phyloP scores from a whole-genome alignment of 139 green algal genomes.

The Ostreobium quekettii region DNA sequence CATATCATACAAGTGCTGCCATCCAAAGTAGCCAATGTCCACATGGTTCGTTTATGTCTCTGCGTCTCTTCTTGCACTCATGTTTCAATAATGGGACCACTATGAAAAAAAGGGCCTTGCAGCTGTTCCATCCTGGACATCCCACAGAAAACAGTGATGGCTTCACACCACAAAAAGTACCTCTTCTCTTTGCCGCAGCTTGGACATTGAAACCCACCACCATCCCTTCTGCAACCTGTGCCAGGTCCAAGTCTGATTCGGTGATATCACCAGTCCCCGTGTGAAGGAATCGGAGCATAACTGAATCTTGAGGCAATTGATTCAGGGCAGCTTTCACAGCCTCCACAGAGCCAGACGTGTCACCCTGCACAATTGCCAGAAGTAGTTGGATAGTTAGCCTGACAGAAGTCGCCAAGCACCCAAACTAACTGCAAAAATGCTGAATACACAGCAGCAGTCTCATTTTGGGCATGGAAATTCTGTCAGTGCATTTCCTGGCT shows the following conservation, averaged over 20 bases:
- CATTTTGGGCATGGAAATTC: not conserved
- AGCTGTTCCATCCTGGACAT: no score
- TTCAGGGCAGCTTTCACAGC: slow-evolving; percentile 78
- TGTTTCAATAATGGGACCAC: no score
- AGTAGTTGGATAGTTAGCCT: not conserved
- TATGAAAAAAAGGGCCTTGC: no score
- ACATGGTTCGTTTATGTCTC: no score
- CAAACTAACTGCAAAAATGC: not conserved
- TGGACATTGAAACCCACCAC: slow-evolving; percentile 75
- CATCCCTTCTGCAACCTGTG: slow-evolving; percentile 52
- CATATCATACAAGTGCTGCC: no score
- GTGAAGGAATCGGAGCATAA: slow-evolving; percentile 87
- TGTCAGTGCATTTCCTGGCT: not conserved
- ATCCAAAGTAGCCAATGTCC: no score
- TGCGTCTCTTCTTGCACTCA: no score
- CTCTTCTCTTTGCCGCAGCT: slow-evolving; percentile 59
- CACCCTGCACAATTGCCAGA: slow-evolving; percentile 40
- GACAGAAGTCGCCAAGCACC: not conserved
- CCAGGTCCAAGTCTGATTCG: slow-evolving; percentile 83
- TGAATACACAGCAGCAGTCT: not conserved
- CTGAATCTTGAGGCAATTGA: slow-evolving; percentile 75
- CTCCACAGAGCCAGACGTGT: slow-evolving; percentile 80
- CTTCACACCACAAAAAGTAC: no score
- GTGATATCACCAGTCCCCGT: slow-evolving; percentile 73
- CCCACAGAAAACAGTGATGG: no score